phyloP scores from a whole-genome alignment of 2,329 filamentous ascomycete genomes.

The Pezicula radicicola region DNA sequence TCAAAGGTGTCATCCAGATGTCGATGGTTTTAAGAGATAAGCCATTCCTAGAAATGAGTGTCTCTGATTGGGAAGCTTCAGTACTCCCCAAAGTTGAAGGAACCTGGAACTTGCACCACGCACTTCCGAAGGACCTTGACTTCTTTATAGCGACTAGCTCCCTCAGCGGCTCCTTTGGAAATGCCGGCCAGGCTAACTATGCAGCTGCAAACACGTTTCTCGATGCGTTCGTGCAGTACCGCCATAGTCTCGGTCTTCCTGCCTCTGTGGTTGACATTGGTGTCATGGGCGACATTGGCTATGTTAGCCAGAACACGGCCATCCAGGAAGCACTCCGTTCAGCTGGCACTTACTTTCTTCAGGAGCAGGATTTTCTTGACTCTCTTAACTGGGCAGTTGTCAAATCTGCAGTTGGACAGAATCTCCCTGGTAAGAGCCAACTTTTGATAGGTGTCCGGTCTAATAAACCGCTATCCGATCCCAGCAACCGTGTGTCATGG shows the following conservation, averaged over 20 bases:
- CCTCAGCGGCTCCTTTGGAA: constrained; percentile 18
- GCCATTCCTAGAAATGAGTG: constrained; percentile 34
- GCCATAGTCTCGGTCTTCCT: constrained; percentile 13
- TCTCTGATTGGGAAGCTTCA: constrained; percentile 30
- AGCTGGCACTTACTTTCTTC: background rate
- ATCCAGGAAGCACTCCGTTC: background rate
- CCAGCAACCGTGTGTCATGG: constrained; percentile 7
- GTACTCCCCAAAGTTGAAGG: constrained; percentile 31
- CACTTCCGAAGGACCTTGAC: constrained; percentile 26
- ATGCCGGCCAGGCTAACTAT: constrained; percentile 12
- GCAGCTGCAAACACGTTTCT: constrained; percentile 27
- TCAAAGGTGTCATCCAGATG: constrained; percentile 23
- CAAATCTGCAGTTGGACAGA: background rate
- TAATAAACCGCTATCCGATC: constrained; percentile 4
- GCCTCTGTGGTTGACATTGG: constrained; percentile 19
- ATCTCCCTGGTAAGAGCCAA: background rate
- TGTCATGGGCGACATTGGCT: constrained; percentile 16
- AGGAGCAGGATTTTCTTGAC: constrained; percentile 8
- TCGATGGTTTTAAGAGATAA: constrained; percentile 26
- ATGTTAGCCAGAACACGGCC: constrained; percentile 43
- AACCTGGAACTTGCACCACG: constrained; percentile 18
- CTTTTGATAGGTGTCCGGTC: constrained; percentile 4
- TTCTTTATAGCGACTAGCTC: constrained; percentile 41
- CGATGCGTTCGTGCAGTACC: constrained; percentile 15
- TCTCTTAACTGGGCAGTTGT: constrained; percentile 5